These are phyloP conservation scores for Pseudopediastrum boryanum DNA, from an alignment of 139 green algal genomes.

Conservation along the genomic window DNA sequence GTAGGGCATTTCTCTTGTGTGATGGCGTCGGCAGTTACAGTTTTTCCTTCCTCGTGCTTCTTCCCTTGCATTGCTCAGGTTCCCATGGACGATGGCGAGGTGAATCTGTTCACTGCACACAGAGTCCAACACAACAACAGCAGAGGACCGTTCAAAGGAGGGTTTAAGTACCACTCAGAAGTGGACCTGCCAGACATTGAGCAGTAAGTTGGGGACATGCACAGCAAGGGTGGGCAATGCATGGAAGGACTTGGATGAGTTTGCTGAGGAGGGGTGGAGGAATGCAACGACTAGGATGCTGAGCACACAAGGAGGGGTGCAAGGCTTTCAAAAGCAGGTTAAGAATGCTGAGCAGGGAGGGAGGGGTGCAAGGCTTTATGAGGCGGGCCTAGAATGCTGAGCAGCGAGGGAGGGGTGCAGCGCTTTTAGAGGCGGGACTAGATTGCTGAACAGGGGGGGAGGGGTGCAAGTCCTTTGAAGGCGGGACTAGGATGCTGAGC, in stretches of 20 bases:
- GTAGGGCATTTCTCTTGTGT: not conserved
- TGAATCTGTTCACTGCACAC: constrained; percentile 76
- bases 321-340: not conserved
- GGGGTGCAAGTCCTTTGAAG: too few species aligned
- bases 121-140: constrained; percentile 93
- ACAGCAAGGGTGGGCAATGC: not conserved
- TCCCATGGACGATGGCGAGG: constrained; percentile 50
- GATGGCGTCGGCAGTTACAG: too few species aligned
- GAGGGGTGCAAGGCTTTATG: not conserved
- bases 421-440: too few species aligned
- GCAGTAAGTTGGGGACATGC: not conserved
- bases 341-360: not conserved
- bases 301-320: too few species aligned
- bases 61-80: constrained; percentile 9
- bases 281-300: too few species aligned
- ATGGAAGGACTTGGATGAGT: not conserved
- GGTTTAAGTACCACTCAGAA: constrained; percentile 72
- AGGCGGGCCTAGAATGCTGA: not conserved
- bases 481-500: too few species aligned
- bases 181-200: constrained; percentile 79
- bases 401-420: too few species aligned
- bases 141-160: constrained; percentile 89
- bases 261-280: not conserved
- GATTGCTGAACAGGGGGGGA: not conserved
- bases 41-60: not conserved